These are phyloP conservation scores for Pestalotiopsis sp. DNA, from an alignment of 2,329 filamentous ascomycete genomes.

Conservation along the genomic window DNA sequence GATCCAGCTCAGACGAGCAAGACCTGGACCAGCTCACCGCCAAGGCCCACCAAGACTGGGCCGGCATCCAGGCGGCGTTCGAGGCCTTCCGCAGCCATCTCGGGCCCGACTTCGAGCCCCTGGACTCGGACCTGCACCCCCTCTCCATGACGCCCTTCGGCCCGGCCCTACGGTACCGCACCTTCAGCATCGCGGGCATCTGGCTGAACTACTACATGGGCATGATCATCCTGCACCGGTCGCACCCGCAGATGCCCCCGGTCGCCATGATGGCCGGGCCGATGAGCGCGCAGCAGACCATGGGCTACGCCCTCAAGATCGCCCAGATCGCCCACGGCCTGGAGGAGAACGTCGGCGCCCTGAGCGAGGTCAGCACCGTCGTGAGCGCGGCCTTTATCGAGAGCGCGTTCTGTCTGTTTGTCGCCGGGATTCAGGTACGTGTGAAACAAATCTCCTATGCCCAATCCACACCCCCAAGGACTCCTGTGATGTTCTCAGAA, in stretches of 20 bases:
- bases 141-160: conserved; percentile 78
- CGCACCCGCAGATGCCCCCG: conserved; percentile 89
- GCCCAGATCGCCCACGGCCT: conserved; percentile 80
- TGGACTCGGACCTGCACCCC: conserved; percentile 68
- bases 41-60: conserved; percentile 80
- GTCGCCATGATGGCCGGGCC: conserved; percentile 86
- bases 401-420: conserved; percentile 80
- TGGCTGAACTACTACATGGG: conserved; percentile 89
- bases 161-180: conserved; percentile 77
- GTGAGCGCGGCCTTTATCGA: conserved; percentile 84
- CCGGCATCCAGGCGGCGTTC: conserved; percentile 72
- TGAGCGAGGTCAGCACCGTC: conserved; percentile 69
- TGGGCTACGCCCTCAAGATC: conserved; percentile 70
- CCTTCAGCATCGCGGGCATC: conserved; percentile 82
- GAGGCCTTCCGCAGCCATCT: conserved; percentile 66
- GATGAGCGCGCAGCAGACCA: conserved; percentile 74
- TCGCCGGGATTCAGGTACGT: conserved; percentile 74
- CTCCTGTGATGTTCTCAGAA: not conserved
- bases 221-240: conserved; percentile 78
- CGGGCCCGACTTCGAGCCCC: conserved; percentile 74
- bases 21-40: conserved; percentile 67
- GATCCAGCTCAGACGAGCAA: conserved; percentile 49
- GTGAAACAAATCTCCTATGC: not conserved
- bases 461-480: too few species aligned
- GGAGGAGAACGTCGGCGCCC: conserved; percentile 54